A percentile compares a stretch with the other conserved stretches of the same genome.
Evolutionary conservation across 805 yeast genomes (phyloP).

Genomic region (Cyberlindnera samutprakarnensis): DNA sequence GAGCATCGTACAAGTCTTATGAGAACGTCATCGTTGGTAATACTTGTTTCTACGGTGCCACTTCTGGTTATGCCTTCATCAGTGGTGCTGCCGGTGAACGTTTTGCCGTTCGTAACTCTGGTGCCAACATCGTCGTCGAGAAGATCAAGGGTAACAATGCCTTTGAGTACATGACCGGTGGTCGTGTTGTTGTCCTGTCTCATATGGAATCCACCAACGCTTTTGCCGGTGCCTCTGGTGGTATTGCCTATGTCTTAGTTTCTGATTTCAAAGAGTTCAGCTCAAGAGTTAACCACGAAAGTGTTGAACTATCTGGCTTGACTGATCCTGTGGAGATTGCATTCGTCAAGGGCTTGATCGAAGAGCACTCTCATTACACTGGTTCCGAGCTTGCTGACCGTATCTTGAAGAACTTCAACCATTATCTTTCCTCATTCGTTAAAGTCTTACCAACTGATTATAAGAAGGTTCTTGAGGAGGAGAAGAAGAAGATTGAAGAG

Average conservation of each 20-base stretch:
- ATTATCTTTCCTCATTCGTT: conserved; percentile 81
- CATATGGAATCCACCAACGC: conserved; percentile 83
- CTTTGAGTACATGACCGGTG: conserved; percentile 99
- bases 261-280: conserved; percentile 83
- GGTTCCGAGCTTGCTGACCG: conserved; percentile 84
- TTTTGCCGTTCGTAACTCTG: conserved; percentile 97
- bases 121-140: conserved; percentile 94
- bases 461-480: conserved; percentile 79
- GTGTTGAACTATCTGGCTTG: conserved; percentile 71
- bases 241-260: conserved; percentile 94
- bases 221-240: conserved; percentile 98
- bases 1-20: conserved; percentile 80
- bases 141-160: conserved; percentile 96
- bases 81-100: conserved; percentile 98
- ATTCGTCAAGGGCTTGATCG: conserved; percentile 83
- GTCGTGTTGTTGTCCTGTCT: conserved; percentile 91
- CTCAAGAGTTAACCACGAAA: conserved; percentile 69
- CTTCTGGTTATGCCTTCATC: conserved; percentile 88
- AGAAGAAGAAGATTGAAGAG: conserved; percentile 59
- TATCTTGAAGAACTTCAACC: conserved; percentile 78
- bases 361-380: conserved; percentile 94
- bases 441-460: conserved; percentile 91
- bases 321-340: conserved; percentile 91
- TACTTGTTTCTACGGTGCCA: conserved; percentile 97
- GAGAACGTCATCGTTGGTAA: conserved; percentile 96